Evolutionary conservation across 2,329 filamentous ascomycete species (phyloP).

Genomic region (Lecanicillium sp.): DNA sequence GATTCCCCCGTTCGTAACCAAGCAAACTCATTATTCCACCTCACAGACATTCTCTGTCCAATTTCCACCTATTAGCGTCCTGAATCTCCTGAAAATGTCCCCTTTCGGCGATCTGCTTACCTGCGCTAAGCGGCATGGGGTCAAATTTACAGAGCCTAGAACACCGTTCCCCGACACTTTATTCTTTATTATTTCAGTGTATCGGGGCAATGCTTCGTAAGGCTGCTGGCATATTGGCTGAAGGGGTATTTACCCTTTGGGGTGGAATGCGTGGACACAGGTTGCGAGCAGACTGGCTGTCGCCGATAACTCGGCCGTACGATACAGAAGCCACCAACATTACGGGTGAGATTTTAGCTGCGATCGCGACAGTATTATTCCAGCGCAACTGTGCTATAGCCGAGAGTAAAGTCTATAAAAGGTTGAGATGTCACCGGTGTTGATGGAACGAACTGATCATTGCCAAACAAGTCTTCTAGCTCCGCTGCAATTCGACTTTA

Average conservation of each 20-base stretch:
- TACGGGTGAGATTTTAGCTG: not conserved
- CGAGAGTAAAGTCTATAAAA: not conserved
- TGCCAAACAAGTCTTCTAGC: not conserved
- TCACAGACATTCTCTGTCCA: not conserved
- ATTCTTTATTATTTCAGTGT: not conserved
- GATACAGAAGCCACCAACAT: not conserved
- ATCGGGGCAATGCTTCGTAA: not conserved
- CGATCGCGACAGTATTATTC: not conserved
- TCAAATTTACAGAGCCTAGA: not conserved
- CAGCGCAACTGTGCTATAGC: not conserved
- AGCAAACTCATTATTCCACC: not conserved
- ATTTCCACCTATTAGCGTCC: slow-evolving; percentile 6
- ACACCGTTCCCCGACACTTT: not conserved
- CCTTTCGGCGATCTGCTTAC: slow-evolving; percentile 1
- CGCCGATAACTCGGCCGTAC: not conserved
- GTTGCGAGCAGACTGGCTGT: not conserved
- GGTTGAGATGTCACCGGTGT: not conserved
- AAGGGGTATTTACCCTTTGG: not conserved
- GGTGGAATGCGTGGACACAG: not conserved
- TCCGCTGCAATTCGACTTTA: not conserved
- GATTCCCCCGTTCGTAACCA: not conserved
- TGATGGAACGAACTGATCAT: no score
- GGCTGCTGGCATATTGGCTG: not conserved
- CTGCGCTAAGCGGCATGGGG: not conserved
- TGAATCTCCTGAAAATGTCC: not conserved